Evolutionary conservation across 495 filamentous ascomycete species (phyloP).

Genomic region (Paragyromitra xinjiangensis): DNA sequence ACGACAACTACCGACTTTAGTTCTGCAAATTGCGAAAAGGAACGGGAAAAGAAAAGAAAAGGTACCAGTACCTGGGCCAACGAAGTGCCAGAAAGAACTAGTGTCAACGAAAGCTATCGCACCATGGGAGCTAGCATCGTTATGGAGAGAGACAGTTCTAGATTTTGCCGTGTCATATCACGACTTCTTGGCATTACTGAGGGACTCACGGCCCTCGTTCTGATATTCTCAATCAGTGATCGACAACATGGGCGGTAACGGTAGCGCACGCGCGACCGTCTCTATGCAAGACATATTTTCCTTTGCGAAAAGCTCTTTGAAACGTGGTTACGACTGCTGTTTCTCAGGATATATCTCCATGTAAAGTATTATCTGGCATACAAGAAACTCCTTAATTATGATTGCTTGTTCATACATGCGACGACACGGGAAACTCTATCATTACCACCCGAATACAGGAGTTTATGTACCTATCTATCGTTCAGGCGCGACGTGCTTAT

Average conservation of each 20-base stretch:
- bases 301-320: constrained; percentile 13
- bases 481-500: constrained; percentile 14
- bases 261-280: too few species aligned
- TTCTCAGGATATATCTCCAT: constrained; percentile 1
- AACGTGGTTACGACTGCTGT: constrained; percentile 33
- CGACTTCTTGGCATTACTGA: constrained; percentile 15
- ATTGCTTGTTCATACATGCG: constrained; percentile 25
- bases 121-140: constrained; percentile 17
- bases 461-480: constrained; percentile 16
- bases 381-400: constrained; percentile 16
- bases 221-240: constrained; percentile 44
- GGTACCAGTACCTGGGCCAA: constrained; percentile 2
- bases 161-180: constrained; percentile 45
- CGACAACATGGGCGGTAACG: constrained; percentile 33
- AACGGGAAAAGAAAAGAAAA: constrained; percentile 7
- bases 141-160: constrained; percentile 10
- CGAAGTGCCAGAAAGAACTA: constrained; percentile 10
- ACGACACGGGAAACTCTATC: constrained; percentile 26
- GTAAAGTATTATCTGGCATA: constrained; percentile 16
- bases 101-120: constrained; percentile 8
- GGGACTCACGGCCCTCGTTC: constrained; percentile 38
- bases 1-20: constrained; percentile 32
- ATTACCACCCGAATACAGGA: constrained; percentile 30
- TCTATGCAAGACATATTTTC: constrained; percentile 30
- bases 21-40: constrained; percentile 39